A percentile compares a stretch with the other conserved stretches of the same genome.
phyloP scores from a whole-genome alignment of 176 grass and related monocot species.

The barley (Hordeum vulgare) region DNA sequence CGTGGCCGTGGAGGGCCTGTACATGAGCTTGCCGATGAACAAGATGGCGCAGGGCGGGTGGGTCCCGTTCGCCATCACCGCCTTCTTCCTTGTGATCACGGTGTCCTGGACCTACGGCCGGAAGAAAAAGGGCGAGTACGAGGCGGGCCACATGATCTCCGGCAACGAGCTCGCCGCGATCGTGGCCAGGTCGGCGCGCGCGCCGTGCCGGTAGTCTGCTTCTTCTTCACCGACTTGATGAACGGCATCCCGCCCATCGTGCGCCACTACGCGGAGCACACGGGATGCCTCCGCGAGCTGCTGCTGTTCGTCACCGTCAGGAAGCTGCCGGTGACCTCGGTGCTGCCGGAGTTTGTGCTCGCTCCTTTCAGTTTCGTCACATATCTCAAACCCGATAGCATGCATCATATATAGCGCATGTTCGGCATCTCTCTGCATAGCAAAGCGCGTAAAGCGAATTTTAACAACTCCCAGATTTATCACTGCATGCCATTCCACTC shows the following conservation, averaged over 20 bases:
- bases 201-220: slow-evolving; percentile 28
- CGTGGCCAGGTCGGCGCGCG: background rate
- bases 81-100: slow-evolving; percentile 35
- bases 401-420: too few species aligned
- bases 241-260: slow-evolving; percentile 49
- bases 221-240: slow-evolving; percentile 46
- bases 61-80: slow-evolving; percentile 59
- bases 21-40: slow-evolving; percentile 44
- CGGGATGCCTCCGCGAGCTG: slow-evolving; percentile 32
- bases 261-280: slow-evolving; percentile 38
- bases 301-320: slow-evolving; percentile 44
- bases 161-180: slow-evolving; percentile 4
- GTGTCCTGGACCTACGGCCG: slow-evolving; percentile 57
- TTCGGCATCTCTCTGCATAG: too few species aligned
- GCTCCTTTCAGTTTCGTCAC: too few species aligned
- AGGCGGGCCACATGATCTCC: slow-evolving; percentile 17
- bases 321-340: slow-evolving; percentile 25
- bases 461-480: too few species aligned
- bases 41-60: slow-evolving; percentile 49
- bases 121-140: slow-evolving; percentile 41
- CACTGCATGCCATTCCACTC: too few species aligned
- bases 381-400: too few species aligned
- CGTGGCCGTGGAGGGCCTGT: slow-evolving; percentile 28
- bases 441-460: too few species aligned
- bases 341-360: slow-evolving; percentile 10